Evolutionary conservation across 2,329 filamentous ascomycete genomes (phyloP).

Genomic region (Microcyclosporella mali): DNA sequence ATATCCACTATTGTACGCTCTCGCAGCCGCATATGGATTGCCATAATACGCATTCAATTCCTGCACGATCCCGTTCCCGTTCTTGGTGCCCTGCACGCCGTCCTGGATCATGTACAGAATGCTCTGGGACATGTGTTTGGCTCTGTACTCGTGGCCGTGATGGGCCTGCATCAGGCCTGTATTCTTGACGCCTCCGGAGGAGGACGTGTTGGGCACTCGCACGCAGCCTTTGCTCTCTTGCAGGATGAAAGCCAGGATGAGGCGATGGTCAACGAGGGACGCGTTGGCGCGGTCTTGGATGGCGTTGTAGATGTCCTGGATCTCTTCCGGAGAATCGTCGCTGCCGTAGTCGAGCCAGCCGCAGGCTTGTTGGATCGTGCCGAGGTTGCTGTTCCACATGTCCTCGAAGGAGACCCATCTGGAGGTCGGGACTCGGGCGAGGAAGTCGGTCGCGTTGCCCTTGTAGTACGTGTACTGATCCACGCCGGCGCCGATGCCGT

Average conservation of each 20-base stretch:
- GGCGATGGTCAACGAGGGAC: constrained; percentile 14
- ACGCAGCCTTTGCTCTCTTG: constrained; percentile 17
- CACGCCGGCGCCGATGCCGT: constrained; percentile 21
- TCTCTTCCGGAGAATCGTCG: constrained; percentile 22
- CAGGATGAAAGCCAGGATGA: constrained; percentile 12
- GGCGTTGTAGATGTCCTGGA: constrained; percentile 14
- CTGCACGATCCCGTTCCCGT: constrained; percentile 13
- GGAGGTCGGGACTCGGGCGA: background rate
- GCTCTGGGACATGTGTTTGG: constrained; percentile 22
- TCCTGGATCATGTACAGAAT: constrained; percentile 15
- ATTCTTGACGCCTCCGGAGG: constrained; percentile 11
- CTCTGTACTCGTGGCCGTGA: constrained; percentile 22
- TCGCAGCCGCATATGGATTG: constrained; percentile 33
- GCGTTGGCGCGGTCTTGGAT: constrained; percentile 16
- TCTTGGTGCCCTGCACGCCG: constrained; percentile 13
- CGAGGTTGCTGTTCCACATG: constrained; percentile 33
- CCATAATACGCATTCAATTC: constrained; percentile 10
- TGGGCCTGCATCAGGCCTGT: constrained; percentile 15
- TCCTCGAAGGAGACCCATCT: constrained; percentile 25
- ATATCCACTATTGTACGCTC: constrained; percentile 27
- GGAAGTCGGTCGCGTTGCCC: constrained; percentile 20
- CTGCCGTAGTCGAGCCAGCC: constrained; percentile 27
- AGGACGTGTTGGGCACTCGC: constrained; percentile 7
- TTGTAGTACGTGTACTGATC: constrained; percentile 31
- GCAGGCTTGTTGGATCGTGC: constrained; percentile 31